A percentile compares a stretch with the other conserved stretches of the same genome.
These are phyloP conservation scores for Monosporozyma aerobia DNA, from an alignment of 805 yeast genomes.

Conservation along the genomic window DNA sequence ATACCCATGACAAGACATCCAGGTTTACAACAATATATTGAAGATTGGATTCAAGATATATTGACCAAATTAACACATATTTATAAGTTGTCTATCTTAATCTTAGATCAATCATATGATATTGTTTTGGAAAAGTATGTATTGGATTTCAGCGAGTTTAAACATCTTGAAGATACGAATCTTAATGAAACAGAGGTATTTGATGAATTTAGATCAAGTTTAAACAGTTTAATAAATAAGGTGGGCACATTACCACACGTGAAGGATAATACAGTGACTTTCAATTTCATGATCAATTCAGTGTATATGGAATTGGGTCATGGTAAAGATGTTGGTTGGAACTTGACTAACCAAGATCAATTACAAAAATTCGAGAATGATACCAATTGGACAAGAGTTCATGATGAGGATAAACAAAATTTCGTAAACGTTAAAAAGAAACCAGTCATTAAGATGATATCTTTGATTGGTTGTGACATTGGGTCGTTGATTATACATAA, in stretches of 20 bases:
- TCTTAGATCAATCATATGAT: slow-evolving; percentile 14
- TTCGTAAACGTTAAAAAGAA: slow-evolving; percentile 2
- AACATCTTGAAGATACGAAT: slow-evolving; percentile 10
- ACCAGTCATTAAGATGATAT: slow-evolving; percentile 24
- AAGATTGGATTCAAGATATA: slow-evolving; percentile 25
- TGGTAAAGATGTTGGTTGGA: slow-evolving; percentile 2
- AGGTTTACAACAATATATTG: slow-evolving; percentile 32
- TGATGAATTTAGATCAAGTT: slow-evolving; percentile 26
- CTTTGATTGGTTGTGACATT: slow-evolving; percentile 34
- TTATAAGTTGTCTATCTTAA: slow-evolving; percentile 17
- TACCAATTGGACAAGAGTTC: slow-evolving; percentile 24
- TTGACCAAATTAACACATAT: slow-evolving; percentile 18
- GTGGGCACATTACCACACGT: slow-evolving; percentile 18
- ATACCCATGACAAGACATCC: slow-evolving; percentile 42
- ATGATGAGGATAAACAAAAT: slow-evolving; percentile 16
- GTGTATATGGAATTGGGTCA: slow-evolving; percentile 24
- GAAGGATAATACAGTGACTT: slow-evolving; percentile 21
- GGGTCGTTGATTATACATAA: slow-evolving; percentile 36
- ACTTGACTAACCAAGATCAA: slow-evolving; percentile 9
- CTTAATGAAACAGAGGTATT: slow-evolving; percentile 22
- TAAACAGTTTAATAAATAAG: slow-evolving; percentile 21
- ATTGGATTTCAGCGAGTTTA: slow-evolving; percentile 27
- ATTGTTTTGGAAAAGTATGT: slow-evolving; percentile 22
- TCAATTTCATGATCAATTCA: slow-evolving; percentile 23
- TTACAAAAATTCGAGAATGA: slow-evolving; percentile 20